Evolutionary conservation across 306 rosid species (phyloP).

Genomic region (Rosa persica): DNA sequence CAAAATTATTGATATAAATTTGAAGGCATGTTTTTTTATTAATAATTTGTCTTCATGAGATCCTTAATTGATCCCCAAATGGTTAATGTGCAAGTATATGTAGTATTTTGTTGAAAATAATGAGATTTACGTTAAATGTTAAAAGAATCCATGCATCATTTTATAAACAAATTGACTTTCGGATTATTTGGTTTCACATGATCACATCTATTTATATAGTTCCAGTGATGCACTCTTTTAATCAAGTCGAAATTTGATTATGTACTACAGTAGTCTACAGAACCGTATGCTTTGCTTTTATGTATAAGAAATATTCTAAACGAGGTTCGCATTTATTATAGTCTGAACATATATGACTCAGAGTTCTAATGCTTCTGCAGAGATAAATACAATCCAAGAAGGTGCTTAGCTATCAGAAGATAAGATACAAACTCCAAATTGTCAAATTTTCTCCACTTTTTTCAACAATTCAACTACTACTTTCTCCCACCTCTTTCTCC

Average conservation of each 20-base stretch:
- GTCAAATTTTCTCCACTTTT: not conserved
- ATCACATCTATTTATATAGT: no score
- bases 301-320: not conserved
- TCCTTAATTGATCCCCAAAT: not conserved
- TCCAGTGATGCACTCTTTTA: no score
- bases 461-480: not conserved
- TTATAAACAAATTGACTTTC: not conserved
- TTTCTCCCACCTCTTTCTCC: not conserved
- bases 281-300: not conserved
- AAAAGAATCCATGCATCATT: not conserved
- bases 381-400: conserved; percentile 1
- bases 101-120: not conserved
- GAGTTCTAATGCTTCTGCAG: not conserved
- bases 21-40: not conserved
- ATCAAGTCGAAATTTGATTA: not conserved
- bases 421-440: not conserved
- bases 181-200: not conserved
- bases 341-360: not conserved
- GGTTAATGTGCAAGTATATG: no score
- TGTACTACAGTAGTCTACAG: not conserved
- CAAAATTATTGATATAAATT: not conserved
- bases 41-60: not conserved
- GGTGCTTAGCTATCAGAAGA: not conserved
- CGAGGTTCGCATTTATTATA: not conserved
- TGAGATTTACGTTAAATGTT: not conserved